A percentile compares a stretch with the other conserved stretches of the same genome.
phyloP scores from a whole-genome alignment of 2,329 filamentous ascomycete genomes.

The Akanthomyces lecanii region DNA sequence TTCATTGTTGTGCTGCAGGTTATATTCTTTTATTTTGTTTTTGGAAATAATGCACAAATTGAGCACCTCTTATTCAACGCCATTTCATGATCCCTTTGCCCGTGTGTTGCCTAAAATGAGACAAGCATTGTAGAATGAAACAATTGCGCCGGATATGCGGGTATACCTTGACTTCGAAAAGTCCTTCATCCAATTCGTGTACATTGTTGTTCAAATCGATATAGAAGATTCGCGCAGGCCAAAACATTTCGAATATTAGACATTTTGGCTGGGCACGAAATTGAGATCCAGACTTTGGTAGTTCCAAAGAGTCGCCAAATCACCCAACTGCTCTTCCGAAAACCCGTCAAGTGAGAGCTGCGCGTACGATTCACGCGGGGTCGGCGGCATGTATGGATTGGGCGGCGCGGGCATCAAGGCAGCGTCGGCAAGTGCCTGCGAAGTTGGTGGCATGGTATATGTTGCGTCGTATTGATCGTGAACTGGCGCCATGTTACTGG shows the following conservation, averaged over 20 bases:
- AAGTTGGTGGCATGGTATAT: not conserved
- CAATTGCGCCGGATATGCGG: not conserved
- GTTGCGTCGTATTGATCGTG: constrained; percentile 4
- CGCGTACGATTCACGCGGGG: constrained; percentile 17
- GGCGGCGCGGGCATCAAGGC: constrained; percentile 1
- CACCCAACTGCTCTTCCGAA: constrained; percentile 31
- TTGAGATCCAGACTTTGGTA: constrained; percentile 31
- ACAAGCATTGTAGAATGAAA: not conserved
- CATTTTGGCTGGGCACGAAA: constrained; percentile 20
- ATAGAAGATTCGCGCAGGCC: not conserved
- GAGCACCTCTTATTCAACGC: not conserved
- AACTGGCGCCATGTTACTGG: not conserved
- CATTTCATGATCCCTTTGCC: not conserved
- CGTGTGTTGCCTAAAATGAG: not conserved
- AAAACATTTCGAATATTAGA: not conserved
- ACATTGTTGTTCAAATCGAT: not conserved
- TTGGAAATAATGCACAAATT: not conserved
- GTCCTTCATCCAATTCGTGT: not conserved
- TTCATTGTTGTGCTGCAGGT: not conserved
- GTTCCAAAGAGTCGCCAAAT: constrained; percentile 32
- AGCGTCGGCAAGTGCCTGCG: not conserved
- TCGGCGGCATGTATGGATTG: constrained; percentile 19
- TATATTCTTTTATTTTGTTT: not conserved
- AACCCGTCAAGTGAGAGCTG: constrained; percentile 26
- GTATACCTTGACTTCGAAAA: not conserved